Base-by-base conservation (phyloP, 306 rosid genomes). In the Medicago lupulina region DNA sequence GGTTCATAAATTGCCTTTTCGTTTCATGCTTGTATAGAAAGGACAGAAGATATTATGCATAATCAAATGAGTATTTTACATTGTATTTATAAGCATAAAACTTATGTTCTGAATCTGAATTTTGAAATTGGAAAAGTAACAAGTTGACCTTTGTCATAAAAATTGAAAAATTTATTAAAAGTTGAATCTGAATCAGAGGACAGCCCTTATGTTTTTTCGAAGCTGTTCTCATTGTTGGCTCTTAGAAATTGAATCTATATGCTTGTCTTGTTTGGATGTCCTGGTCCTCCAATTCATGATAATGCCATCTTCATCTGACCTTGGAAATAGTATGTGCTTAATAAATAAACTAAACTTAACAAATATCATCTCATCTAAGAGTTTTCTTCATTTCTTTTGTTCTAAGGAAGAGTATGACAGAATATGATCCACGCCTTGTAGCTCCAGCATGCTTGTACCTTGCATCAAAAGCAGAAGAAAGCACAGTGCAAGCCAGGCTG, bases 391-490 rank as follows among this genome's bases (percentile, higher is more conserved):
- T 28, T 15, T 74, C 77, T 66, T 61, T 70, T 14, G 41, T 79
- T 83, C 85, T 36, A 84, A 94, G 98, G 83, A 94, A 82, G 90
- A 88, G 96, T 72, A 87, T 94, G 97, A 18, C 85, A 5, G 98
- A 94, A 76, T 92, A 94, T 80, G 97, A 94, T 84, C 98, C 97
- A 13, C 93, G 93, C 72, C 87, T 91, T 40, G 97, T 94, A 53
- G 97, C 98, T 72, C 97, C 98, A 77, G 86, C 96, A 73, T 91
- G 98, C 89, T 84, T 91, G 82, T 90, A 90, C 80, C 83, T 94
- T 74, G 96, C 97, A 39, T 87, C 98, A 70, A 94, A 94, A 90
- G 97, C 93, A 43, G 97, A 94, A 84, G 97, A 94, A 88, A 94
- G 98, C 87, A 88, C 96, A 46, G 93, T 90, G 78, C 95, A 85